Evolutionary conservation across 345 rosid genomes (phyloP).

Genomic region (Salix suchowensis): DNA sequence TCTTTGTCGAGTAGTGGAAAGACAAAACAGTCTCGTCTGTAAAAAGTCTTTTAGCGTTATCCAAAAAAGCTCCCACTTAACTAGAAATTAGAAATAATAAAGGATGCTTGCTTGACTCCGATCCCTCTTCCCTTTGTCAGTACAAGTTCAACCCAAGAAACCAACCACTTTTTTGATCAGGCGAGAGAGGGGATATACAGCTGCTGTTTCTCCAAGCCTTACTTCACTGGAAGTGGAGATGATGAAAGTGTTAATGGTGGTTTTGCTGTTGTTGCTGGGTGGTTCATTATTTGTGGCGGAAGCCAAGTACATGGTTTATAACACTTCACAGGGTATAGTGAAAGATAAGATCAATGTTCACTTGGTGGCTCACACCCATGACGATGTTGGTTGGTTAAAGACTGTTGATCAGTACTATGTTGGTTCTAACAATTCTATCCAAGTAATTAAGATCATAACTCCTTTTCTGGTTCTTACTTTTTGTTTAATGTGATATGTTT

Average conservation of each 20-base stretch:
- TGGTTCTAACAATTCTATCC: conserved; percentile 96
- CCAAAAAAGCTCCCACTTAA: background rate
- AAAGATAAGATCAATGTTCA: conserved; percentile 87
- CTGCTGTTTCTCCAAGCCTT: no score
- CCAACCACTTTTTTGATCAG: no score
- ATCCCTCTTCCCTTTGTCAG: no score
- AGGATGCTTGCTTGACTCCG: background rate
- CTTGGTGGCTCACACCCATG: conserved; percentile 90
- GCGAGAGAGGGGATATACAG: no score
- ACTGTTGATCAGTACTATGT: conserved; percentile 98
- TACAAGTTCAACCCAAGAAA: no score
- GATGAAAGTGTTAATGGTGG: background rate
- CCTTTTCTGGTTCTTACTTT: background rate
- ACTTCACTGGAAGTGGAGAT: conserved; percentile 2
- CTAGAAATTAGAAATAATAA: no score
- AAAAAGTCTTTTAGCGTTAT: background rate
- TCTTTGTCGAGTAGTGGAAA: background rate
- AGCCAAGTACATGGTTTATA: conserved; percentile 68
- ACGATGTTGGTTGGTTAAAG: conserved; percentile 97
- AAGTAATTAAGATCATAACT: conserved; percentile 36
- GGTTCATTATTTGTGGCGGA: conserved; percentile 33
- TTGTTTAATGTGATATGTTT: background rate
- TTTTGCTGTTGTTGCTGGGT: background rate
- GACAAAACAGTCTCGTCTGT: background rate
- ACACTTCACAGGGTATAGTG: conserved; percentile 75